phyloP scores from a whole-genome alignment of 2,329 filamentous ascomycete genomes.

The Neonectria neomacrospora region DNA sequence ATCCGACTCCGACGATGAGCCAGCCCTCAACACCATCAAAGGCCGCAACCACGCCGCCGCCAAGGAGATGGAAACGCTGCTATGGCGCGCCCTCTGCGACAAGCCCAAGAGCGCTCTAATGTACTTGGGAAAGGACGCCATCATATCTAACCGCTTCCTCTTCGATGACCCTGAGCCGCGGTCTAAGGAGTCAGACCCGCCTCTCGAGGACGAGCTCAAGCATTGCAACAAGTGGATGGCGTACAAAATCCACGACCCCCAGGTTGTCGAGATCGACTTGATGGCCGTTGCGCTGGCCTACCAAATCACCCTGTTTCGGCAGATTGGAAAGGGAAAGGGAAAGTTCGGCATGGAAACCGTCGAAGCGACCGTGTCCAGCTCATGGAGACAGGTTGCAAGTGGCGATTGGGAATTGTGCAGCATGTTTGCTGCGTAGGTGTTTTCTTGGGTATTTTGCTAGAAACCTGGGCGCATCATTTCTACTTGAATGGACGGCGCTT shows the following conservation, averaged over 20 bases:
- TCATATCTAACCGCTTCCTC: conserved; percentile 45
- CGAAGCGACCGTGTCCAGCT: conserved; percentile 43
- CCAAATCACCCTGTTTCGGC: conserved; percentile 41
- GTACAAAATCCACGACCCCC: conserved; percentile 45
- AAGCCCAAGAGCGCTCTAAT: conserved; percentile 44
- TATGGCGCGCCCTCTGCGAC: conserved; percentile 46
- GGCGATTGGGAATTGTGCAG: conserved; percentile 45
- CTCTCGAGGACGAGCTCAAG: conserved; percentile 43
- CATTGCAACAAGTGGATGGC: conserved; percentile 45
- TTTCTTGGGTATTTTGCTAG: background rate
- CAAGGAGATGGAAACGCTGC: conserved; percentile 46
- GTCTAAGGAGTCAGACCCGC: conserved; percentile 41
- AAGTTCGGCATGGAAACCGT: conserved; percentile 39
- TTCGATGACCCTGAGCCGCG: conserved; percentile 41
- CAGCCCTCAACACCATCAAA: conserved; percentile 44
- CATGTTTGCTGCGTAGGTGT: conserved; percentile 41
- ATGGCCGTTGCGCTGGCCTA: conserved; percentile 45
- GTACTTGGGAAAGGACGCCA: conserved; percentile 44
- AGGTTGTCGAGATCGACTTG: conserved; percentile 43
- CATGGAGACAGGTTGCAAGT: conserved; percentile 44
- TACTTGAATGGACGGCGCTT: background rate
- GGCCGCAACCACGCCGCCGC: conserved; percentile 42
- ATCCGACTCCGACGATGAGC: conserved; percentile 32
- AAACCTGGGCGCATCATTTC: background rate
- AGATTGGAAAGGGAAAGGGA: conserved; percentile 38